phyloP scores from a whole-genome alignment of 306 rosid genomes.

The Adenanthera pavonina region DNA sequence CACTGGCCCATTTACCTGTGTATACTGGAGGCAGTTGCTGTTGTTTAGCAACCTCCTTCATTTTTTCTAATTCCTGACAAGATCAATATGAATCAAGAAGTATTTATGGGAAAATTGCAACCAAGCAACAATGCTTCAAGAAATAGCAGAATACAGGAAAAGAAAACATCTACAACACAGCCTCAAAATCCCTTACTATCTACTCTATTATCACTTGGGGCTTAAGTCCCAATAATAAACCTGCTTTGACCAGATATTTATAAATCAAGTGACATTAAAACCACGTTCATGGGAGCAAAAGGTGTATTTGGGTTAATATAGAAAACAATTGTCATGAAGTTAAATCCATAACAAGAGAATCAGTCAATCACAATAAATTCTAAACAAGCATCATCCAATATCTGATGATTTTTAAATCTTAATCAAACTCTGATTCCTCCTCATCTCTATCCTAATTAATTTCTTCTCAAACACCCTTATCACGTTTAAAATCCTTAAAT shows the following conservation, averaged over 20 bases:
- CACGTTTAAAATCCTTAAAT: too few species aligned
- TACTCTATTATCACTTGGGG: not conserved
- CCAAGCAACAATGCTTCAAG: conserved; percentile 10
- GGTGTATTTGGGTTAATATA: not conserved
- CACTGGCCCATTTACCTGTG: conserved; percentile 84
- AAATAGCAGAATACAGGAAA: conserved; percentile 19
- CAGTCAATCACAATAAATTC: not conserved
- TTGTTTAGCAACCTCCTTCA: conserved; percentile 86
- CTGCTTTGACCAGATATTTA: conserved; percentile 6
- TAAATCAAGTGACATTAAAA: conserved; percentile 23
- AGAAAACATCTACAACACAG: not conserved
- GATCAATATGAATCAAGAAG: conserved; percentile 29
- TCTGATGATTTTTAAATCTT: not conserved
- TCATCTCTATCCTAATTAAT: too few species aligned
- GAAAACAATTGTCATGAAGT: not conserved
- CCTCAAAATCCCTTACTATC: not conserved
- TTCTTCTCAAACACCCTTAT: too few species aligned
- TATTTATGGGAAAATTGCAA: not conserved
- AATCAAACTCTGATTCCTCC: not conserved
- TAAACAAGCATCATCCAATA: not conserved
- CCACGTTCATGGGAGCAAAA: conserved; percentile 12
- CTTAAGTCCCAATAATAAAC: not conserved
- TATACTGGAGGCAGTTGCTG: conserved; percentile 87
- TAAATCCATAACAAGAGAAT: not conserved
- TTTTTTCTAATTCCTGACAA: conserved; percentile 81